Conservation (phyloP, 805 yeast genomes). For the Nakazawaea pomicola region DNA sequence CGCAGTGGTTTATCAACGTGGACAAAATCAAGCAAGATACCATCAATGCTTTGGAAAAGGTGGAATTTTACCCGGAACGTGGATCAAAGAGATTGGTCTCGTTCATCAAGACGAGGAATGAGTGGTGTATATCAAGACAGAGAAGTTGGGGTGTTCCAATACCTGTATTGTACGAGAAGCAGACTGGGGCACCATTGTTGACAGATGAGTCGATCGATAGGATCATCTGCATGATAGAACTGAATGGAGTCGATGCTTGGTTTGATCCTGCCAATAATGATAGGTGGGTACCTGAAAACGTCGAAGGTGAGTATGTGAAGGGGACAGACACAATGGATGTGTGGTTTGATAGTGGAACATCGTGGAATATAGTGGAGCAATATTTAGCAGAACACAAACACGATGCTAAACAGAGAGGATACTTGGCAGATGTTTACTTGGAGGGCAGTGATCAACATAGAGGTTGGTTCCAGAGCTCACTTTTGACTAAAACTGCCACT, state of each 20-base stretch:
- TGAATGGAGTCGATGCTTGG: conserved; percentile 77
- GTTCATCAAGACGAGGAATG: conserved; percentile 73
- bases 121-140: conserved; percentile 98
- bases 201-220: conserved; percentile 50
- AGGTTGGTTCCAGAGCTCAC: conserved; percentile 97
- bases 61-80: conserved; percentile 66
- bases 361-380: conserved; percentile 65
- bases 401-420: conserved; percentile 30
- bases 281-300: conserved; percentile 69
- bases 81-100: conserved; percentile 69
- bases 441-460: conserved; percentile 99
- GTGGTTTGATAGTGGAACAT: conserved; percentile 97
- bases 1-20: conserved; percentile 95
- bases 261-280: conserved; percentile 47
- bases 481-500: conserved; percentile 67
- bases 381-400: conserved; percentile 32
- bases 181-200: conserved; percentile 60
- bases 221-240: conserved; percentile 51
- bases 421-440: conserved; percentile 74
- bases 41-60: conserved; percentile 49
- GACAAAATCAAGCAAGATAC: conserved; percentile 66
- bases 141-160: conserved; percentile 98
- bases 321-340: conserved; percentile 96
- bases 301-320: conserved; percentile 45
- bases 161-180: conserved; percentile 68